Evolutionary conservation across 176 grass and related monocot species (phyloP).

Genomic region (Rhynchospora breviuscula): DNA sequence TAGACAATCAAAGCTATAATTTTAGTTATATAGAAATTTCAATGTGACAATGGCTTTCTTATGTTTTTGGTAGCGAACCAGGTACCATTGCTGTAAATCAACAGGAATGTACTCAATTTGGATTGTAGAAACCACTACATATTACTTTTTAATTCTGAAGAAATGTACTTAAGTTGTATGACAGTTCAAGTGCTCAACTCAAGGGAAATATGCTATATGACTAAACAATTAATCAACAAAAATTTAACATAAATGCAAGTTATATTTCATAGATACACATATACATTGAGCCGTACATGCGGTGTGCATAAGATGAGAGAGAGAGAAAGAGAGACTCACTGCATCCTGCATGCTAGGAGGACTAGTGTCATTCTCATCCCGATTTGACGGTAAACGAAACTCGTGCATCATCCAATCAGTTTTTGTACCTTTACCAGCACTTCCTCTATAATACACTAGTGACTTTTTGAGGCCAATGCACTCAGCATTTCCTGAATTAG

Average conservation of each 20-base stretch:
- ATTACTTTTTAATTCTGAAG: neutral
- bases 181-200: neutral
- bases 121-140: neutral
- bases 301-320: neutral
- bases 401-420: conserved; percentile 99
- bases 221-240: neutral
- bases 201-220: neutral
- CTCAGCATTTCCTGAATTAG: conserved; percentile 22
- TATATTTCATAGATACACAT: neutral
- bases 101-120: neutral
- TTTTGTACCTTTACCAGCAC: conserved; percentile 82
- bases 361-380: conserved; percentile 4
- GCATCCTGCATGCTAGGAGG: conserved; percentile 69
- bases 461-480: conserved; percentile 88
- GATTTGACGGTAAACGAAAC: conserved; percentile 63
- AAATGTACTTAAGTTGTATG: neutral
- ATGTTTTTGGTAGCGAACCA: neutral
- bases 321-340: conserved; percentile 36
- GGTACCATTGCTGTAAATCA: neutral
- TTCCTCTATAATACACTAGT: conserved; percentile 79
- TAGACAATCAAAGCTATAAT: neutral
- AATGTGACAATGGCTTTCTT: neutral
- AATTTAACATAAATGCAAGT: neutral
- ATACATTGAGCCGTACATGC: neutral
- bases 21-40: neutral